Base-by-base conservation (phyloP, 2,329 filamentous ascomycete species). In the Exophiala calicioides region DNA sequence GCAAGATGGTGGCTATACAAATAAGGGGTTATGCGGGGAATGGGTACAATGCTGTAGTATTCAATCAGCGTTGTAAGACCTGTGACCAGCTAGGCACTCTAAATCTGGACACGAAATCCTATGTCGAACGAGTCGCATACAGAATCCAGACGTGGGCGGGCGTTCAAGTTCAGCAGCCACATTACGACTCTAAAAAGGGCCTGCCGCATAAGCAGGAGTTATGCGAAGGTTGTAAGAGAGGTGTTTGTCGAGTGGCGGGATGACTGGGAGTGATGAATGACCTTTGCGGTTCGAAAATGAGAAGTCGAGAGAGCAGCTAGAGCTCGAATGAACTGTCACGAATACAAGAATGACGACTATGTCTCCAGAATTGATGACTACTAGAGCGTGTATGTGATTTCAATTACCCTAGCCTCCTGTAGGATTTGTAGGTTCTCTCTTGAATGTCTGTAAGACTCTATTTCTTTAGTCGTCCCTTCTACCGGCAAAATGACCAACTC, bases 1-100 rank as follows among this genome's bases (percentile, higher is more conserved):
- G 70, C 62, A 68, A 64, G 47, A 61, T 51, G 52, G 66, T 73
- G 44, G 65, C 70, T 15, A 68, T 72, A 30, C 70, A 64, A 0
- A 72, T 74, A 32, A 64, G 69, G 16, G 60, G 68, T 56, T 74
- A 72, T 56, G 32, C 52, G 3, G 56, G 44, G 12, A 9, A 56
- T 27, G 56, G 56, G 59, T 75, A 75, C 52, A 75, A 74, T 54
- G 70, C 68, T 33, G 58, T 66, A 46, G 69, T 75, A 32, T 75
- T 73, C 53, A 59, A 69, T 52, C 69, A 73, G 56, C 62, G 64
- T 5, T 74, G 68, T 55, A 65, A 62, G 42, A 12, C 9, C 10
- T 73, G 69, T 55, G 54, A 64, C 8, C 20, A 12, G n/a, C 56
- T 70, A 0, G 63, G 66, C 41, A 51, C 60, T 32, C 67, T 67